These are phyloP conservation scores for Bacidia gigantensis DNA, from an alignment of 495 filamentous ascomycete genomes.

Conservation along the genomic window DNA sequence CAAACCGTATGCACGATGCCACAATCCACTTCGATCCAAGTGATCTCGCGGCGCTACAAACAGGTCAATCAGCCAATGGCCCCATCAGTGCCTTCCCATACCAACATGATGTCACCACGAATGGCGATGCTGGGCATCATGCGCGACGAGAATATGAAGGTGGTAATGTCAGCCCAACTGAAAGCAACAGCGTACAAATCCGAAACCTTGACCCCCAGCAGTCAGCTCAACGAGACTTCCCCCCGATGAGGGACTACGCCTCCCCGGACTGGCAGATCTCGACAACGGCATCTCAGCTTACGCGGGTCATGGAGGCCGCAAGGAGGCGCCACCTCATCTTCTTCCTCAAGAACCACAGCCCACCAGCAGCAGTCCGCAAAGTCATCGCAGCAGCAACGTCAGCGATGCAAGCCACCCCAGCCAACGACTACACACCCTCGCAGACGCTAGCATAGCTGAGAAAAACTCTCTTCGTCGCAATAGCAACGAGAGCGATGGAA, in stretches of 20 bases:
- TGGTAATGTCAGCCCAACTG: slow-evolving; percentile 2
- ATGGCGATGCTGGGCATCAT: neutral
- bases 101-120: neutral
- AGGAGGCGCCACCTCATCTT: neutral
- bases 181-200: neutral
- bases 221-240: neutral
- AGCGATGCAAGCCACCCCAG: neutral
- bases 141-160: neutral
- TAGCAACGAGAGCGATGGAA: neutral
- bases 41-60: slow-evolving; percentile 10
- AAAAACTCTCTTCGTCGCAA: neutral
- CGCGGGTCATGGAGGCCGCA: neutral
- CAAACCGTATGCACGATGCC: slow-evolving; percentile 13
- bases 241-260: neutral
- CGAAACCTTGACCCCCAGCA: neutral
- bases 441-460: neutral
- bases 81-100: neutral
- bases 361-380: neutral
- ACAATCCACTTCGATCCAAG: slow-evolving; percentile 12
- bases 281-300: slow-evolving; percentile 13
- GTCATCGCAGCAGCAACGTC: neutral
- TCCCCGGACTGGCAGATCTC: slow-evolving; percentile 16
- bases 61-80: neutral
- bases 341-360: neutral
- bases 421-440: neutral